Base-by-base conservation (phyloP, 148 eudicot genomes). In the Persicaria tinctoria region DNA sequence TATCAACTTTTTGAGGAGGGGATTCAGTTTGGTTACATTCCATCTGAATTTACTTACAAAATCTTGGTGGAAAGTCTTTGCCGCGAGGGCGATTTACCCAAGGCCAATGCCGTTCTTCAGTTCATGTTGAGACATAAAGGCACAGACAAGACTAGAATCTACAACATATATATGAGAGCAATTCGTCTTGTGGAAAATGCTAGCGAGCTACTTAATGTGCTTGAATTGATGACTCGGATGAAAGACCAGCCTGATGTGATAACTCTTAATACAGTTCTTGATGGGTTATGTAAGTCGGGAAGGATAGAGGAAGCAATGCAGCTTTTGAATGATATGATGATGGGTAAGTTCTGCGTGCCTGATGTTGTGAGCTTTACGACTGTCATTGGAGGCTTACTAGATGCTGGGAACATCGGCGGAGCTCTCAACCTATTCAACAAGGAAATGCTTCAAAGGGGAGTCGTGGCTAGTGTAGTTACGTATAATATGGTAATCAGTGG, bases 1-100 rank as follows among this genome's bases (percentile, higher is more conserved):
- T 94, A 82, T 75, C 98, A 94, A 75, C 79, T 94, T 78, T 82
- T 91, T 79, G 90, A 90, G 84, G 90, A 92, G 80, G 98, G 97
- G 73, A 78, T 78, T 63, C 68, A 77, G 13, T 85, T 88, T 72
- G 89, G 90, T 16, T 94, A 90, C 82, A 69, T 64, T 68, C 98
- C 97, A 32, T 91, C 98, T 16, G 97, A 90, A 69, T 85, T 71
- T 76, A 91, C 98, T 41, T 94, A 83, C 73, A 87, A 75, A 63
- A 60, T 87, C 64, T 84, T 94, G 83, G 78, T 89, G 8, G 96
- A 91, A 80, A 80, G 89, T 80, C 93, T 94, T 50, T 94, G 98
- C 80, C 79, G 70, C 51, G 89, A 81, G 55, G 72, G 79, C 74
- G 91, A 91, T 73, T 56, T 84, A 71, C 60, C 53, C 51, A 91